phyloP scores from a whole-genome alignment of 768 basidiomycete genomes.

The Exidia glandulosa region DNA sequence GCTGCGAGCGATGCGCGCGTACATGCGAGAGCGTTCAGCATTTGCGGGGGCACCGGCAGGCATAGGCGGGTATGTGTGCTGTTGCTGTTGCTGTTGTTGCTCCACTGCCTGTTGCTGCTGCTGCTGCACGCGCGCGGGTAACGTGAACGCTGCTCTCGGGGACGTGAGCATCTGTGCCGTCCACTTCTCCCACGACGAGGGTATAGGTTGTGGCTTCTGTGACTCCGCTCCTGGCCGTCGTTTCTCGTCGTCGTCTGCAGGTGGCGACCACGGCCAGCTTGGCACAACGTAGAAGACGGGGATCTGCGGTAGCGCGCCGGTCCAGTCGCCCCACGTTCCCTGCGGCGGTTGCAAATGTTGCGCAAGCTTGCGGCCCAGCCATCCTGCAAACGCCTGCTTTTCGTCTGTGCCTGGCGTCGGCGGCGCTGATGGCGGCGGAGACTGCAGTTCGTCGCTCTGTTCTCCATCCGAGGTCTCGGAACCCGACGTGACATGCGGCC shows the following conservation, averaged over 20 bases:
- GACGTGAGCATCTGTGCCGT: slow-evolving; percentile 35
- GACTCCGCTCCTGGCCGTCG: slow-evolving; percentile 13
- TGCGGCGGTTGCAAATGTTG: slow-evolving; percentile 45
- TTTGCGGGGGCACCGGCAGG: not conserved
- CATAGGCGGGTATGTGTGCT: not conserved
- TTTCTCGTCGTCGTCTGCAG: slow-evolving; percentile 37
- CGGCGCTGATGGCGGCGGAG: not conserved
- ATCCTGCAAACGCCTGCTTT: slow-evolving; percentile 36
- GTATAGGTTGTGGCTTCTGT: slow-evolving; percentile 7
- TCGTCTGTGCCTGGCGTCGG: slow-evolving; percentile 15
- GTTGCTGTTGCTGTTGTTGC: not conserved
- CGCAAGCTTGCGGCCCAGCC: slow-evolving; percentile 62
- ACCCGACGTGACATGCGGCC: not conserved
- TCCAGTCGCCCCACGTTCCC: slow-evolving; percentile 50
- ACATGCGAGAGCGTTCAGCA: not conserved
- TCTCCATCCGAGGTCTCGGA: slow-evolving; percentile 1
- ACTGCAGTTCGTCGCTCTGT: not conserved
- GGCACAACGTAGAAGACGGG: slow-evolving; percentile 67
- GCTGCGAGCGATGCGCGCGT: not conserved
- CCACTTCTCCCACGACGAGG: slow-evolving; percentile 69
- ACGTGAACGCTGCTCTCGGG: not conserved
- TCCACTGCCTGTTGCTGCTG: not conserved
- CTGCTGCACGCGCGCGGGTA: not conserved
- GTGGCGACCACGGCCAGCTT: slow-evolving; percentile 36
- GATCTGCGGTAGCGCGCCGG: slow-evolving; percentile 44